Percentiles rank a stretch among this genome's conserved stretches.
These are phyloP conservation scores for Dioscorea zingiberensis DNA, from an alignment of 106 monocot species.

Conservation along the genomic window DNA sequence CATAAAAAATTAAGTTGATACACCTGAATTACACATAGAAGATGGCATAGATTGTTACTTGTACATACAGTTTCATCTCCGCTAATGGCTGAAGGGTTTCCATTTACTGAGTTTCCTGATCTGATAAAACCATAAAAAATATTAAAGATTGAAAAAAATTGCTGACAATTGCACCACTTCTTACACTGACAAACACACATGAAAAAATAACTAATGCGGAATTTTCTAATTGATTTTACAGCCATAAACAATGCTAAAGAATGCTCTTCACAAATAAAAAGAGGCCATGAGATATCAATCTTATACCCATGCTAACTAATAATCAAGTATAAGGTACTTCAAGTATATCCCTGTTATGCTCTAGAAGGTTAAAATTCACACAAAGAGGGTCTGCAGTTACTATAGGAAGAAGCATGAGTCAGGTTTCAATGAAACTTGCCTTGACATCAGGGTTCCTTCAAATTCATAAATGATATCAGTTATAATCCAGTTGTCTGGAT, in stretches of 20 bases:
- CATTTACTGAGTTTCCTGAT: slow-evolving; percentile 81
- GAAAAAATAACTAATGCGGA: no score
- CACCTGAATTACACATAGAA: background rate
- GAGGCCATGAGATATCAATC: no score
- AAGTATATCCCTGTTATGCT: no score
- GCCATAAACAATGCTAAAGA: no score
- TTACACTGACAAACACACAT: background rate
- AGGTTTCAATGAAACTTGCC: slow-evolving; percentile 38
- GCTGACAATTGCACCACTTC: background rate
- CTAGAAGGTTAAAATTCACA: no score
- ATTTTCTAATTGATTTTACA: no score
- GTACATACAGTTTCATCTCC: slow-evolving; percentile 87
- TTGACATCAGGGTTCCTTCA: slow-evolving; percentile 71
- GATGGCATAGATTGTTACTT: background rate
- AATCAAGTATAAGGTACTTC: no score
- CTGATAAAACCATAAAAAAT: slow-evolving; percentile 29
- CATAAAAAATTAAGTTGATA: no score
- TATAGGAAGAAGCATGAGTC: no score
- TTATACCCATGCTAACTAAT: no score
- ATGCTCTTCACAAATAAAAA: no score
- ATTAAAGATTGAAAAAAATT: background rate
- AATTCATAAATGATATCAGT: slow-evolving; percentile 94
- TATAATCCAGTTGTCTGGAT: slow-evolving; percentile 98
- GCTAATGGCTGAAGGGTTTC: slow-evolving; percentile 65
- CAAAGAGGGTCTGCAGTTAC: no score